phyloP scores from a whole-genome alignment of 257 asterid genomes.

The Gentiana dahurica region DNA sequence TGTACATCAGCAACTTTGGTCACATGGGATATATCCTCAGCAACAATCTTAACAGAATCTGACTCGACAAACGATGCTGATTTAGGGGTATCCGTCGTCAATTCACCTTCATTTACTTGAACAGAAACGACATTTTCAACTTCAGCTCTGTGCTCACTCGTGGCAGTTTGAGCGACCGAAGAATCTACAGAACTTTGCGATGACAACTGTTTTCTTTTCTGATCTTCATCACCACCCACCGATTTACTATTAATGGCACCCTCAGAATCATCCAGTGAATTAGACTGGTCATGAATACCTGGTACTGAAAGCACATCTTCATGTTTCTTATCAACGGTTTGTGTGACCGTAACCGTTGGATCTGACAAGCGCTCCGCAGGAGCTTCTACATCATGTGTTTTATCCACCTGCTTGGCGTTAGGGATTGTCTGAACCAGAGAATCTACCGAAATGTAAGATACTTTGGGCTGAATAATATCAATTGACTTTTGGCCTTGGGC shows the following conservation, averaged over 20 bases:
- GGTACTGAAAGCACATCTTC: conserved; percentile 5
- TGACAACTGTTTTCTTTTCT: conserved; percentile 1
- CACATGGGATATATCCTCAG: conserved; percentile 1
- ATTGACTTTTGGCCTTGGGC: conserved; percentile 10
- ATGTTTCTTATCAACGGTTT: not conserved
- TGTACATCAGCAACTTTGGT: not conserved
- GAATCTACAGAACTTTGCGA: conserved; percentile 1
- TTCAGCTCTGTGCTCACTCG: conserved; percentile 1
- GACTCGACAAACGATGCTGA: not conserved
- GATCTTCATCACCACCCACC: conserved; percentile 4
- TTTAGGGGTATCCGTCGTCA: not conserved
- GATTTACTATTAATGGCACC: not conserved
- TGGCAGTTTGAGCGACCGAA: conserved; percentile 1
- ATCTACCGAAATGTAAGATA: conserved; percentile 8
- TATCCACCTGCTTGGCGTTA: no score
- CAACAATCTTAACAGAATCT: conserved; percentile 5
- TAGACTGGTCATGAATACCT: not conserved
- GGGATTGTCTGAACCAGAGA: not conserved
- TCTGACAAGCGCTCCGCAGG: no score
- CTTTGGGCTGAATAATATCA: conserved; percentile 6
- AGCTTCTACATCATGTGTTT: no score
- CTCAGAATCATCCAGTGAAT: not conserved
- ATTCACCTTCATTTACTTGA: conserved; percentile 1
- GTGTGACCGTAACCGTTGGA: not conserved
- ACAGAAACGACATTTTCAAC: conserved; percentile 5